Evolutionary conservation across 495 filamentous ascomycete genomes (phyloP).

Genomic region (Haplographium delicatum): DNA sequence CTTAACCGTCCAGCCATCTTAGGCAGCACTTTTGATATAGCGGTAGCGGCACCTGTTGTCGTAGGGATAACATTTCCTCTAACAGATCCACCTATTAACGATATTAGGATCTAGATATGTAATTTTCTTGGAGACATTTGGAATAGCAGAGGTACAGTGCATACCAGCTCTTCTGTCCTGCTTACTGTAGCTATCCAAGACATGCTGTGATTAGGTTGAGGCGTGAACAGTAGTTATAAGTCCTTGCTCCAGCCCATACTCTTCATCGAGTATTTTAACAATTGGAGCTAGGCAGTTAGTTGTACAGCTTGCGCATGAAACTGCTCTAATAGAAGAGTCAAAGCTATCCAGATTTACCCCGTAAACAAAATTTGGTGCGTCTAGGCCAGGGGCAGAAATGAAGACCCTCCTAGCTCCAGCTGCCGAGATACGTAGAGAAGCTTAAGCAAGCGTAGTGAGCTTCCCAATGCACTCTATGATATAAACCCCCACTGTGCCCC

Average conservation of each 20-base stretch:
- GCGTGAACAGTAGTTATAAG: conserved; percentile 12
- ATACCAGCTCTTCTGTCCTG: conserved; percentile 8
- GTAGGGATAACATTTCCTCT: conserved; percentile 13
- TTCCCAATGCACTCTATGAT: background rate
- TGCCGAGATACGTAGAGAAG: background rate
- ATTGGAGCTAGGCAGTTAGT: conserved; percentile 14
- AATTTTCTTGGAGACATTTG: background rate
- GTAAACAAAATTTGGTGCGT: conserved; percentile 9
- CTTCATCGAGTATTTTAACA: conserved; percentile 9
- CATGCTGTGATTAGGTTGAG: conserved; percentile 10
- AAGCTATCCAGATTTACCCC: conserved; percentile 9
- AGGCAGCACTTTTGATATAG: conserved; percentile 10
- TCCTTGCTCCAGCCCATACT: conserved; percentile 7
- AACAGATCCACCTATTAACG: background rate
- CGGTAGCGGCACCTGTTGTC: conserved; percentile 9
- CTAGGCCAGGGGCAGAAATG: conserved; percentile 13
- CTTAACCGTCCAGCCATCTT: conserved; percentile 6
- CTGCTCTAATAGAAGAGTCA: background rate
- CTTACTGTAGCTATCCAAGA: conserved; percentile 12
- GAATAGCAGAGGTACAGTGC: no score
- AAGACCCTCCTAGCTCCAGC: conserved; percentile 9
- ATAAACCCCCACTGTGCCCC: background rate
- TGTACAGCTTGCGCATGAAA: conserved; percentile 12
- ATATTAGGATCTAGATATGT: background rate
- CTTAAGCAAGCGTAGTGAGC: background rate